phyloP scores from a whole-genome alignment of 768 basidiomycete genomes.

The Boletus huronensis region DNA sequence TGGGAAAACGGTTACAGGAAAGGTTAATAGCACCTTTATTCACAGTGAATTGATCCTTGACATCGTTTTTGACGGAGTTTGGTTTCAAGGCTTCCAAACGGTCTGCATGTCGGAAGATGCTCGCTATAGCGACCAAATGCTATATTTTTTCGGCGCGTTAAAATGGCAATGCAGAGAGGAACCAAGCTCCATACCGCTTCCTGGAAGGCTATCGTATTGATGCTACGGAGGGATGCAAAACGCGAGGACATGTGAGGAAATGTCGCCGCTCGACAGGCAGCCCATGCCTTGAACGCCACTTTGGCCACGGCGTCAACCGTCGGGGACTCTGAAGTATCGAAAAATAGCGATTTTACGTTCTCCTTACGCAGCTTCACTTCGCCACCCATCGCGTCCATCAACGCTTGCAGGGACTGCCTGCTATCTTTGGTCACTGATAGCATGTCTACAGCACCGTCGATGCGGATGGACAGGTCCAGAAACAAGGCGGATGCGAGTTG shows the following conservation, averaged over 20 bases:
- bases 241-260: conserved; percentile 17
- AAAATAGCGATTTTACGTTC: conserved; percentile 32
- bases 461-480: conserved; percentile 36
- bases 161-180: neutral
- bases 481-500: conserved; percentile 38
- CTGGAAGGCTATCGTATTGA: conserved; percentile 28
- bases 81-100: conserved; percentile 51
- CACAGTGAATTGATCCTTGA: conserved; percentile 27
- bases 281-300: conserved; percentile 46
- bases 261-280: conserved; percentile 36
- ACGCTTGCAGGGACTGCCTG: conserved; percentile 34
- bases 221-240: conserved; percentile 15
- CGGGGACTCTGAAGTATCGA: conserved; percentile 12
- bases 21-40: conserved; percentile 35
- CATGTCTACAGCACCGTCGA: conserved; percentile 40
- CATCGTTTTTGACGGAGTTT: conserved; percentile 38
- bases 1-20: conserved; percentile 41
- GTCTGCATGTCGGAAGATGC: conserved; percentile 42
- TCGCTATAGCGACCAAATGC: conserved; percentile 45
- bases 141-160: conserved; percentile 15
- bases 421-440: conserved; percentile 27
- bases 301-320: conserved; percentile 11
- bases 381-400: conserved; percentile 39
- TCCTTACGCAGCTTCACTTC: conserved; percentile 26
- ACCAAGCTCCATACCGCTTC: conserved; percentile 24